Base-by-base conservation (phyloP, 2,329 filamentous ascomycete genomes). In the Sporothrix schenckii region DNA sequence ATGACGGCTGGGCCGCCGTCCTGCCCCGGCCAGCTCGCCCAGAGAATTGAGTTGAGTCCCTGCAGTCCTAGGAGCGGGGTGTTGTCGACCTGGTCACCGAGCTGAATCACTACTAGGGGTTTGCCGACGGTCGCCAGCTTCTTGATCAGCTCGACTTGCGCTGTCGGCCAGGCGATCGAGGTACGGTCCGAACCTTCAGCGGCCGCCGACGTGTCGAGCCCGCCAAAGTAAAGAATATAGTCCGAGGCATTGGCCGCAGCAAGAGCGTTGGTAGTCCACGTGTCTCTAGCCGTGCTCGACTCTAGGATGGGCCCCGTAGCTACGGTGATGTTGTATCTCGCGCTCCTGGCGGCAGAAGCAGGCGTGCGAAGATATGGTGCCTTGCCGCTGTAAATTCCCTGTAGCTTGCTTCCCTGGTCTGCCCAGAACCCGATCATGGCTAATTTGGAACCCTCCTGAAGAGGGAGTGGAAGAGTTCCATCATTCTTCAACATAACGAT, bases 21-120 rank as follows among this genome's bases (percentile, higher is more conserved):
- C 77, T 89, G 87, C 1, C 87, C 87, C 0, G 87, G 87, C 72
- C 86, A 89, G 0, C 86, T 85, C 0, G 80, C 85, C 86, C 86
- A 89, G 0, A 89, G 73, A 0, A 89, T 75, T 0, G 84, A 81
- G 14, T 79, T 81, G 72, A 89, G 80, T 69, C 83, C 83, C 2
- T 77, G 71, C 71, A 86, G 85, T 6, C 76, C 76, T 5, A 85
- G 76, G 3, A 89, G 76, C 1, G 84, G 80, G 0, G 83, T 79
- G 71, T 82, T 81, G 74, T 89, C 87, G 30, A 88, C 72, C 73
- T 83, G 81, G 52, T 79, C 80, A 34, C 85, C 86, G 77, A 87
- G 80, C 73, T 85, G 82, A 2, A 85, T 74, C 0, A 88, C 80
- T 0, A 86, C 74, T 34, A 85, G 77, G 0, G 85, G 85, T 76